phyloP scores from a whole-genome alignment of 2,329 filamentous ascomycete genomes.

The Coleophoma crateriformis region DNA sequence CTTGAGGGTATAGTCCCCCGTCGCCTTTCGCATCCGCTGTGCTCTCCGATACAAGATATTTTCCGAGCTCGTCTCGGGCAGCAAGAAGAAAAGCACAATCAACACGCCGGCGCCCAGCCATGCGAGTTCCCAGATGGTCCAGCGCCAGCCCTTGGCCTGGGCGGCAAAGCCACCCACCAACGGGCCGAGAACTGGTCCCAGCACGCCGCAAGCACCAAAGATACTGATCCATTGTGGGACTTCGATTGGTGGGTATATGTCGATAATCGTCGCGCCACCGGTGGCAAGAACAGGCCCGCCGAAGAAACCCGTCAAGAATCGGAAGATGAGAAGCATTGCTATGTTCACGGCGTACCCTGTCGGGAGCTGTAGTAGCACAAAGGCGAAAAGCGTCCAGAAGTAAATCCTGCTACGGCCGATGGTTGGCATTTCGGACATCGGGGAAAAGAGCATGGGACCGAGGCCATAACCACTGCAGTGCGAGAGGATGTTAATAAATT shows the following conservation, averaged over 20 bases:
- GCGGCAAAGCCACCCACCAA: constrained; percentile 54
- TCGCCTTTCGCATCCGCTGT: constrained; percentile 48
- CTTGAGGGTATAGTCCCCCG: constrained; percentile 47
- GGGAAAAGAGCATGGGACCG: constrained; percentile 58
- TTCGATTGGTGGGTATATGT: constrained; percentile 44
- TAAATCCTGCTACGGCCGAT: constrained; percentile 64
- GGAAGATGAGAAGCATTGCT: constrained; percentile 52
- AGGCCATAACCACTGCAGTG: constrained; percentile 44
- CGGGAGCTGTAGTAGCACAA: constrained; percentile 58
- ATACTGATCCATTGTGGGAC: constrained; percentile 50
- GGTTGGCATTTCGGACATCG: constrained; percentile 56
- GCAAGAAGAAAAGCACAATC: constrained; percentile 49
- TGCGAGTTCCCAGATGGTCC: constrained; percentile 56
- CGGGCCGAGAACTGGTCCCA: constrained; percentile 49
- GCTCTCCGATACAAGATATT: constrained; percentile 56
- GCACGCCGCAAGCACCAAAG: constrained; percentile 42
- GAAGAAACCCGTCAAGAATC: constrained; percentile 59
- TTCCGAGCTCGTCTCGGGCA: constrained; percentile 53
- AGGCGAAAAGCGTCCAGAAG: constrained; percentile 59
- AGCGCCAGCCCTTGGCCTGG: constrained; percentile 49
- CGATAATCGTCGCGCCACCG: constrained; percentile 40
- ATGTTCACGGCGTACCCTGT: constrained; percentile 55
- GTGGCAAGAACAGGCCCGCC: constrained; percentile 57
- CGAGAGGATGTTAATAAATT: not conserved
- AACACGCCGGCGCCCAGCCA: constrained; percentile 52